Base-by-base conservation (phyloP, 768 basidiomycete genomes). In the Cyclocybe cylindracea region DNA sequence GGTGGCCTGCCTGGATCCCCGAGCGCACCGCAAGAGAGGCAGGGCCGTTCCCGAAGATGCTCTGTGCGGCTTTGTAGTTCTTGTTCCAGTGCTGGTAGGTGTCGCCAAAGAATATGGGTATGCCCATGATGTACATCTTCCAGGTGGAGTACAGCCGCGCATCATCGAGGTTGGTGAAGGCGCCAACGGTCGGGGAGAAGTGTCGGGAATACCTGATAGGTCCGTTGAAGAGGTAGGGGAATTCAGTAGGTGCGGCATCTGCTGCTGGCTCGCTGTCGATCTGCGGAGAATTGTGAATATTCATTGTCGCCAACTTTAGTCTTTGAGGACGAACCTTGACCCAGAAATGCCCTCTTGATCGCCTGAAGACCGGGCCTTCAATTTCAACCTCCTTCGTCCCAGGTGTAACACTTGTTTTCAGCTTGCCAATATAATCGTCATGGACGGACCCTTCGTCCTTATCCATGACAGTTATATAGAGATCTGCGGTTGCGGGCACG, bases 141-240 rank as follows among this genome's bases (percentile, higher is more conserved):
- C 90, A 91, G 1, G 89, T 91, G 35, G 86, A 84, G 62, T 90
- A 91, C 18, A 89, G 71, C 0, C 86, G 80, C 0, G 72, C 75
- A 54, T 83, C 80, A 60, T 83, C 78, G 47, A 85, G 65, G 53
- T 82, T 80, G 13, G 87, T 85, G 32, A 90, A 67, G 4, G 48
- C 49, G 13, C 89, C 89, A 39, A 88, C 76, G 0, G 83, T 84
- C 0, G 87, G 88, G 3, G 87, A 89, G 66, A 72, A 81, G 61
- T 91, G 88, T 4, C 79, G 73, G 10, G 88, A 84, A 66, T 76
- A 91, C 44, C 85, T 85, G 48, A 87, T 74, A 29, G 88, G 89
- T 0, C 89, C 88, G 56, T 86, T 81, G 67, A 90, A 91, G 48
- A 76, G 73, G 68, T 89, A 91, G 6, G 82, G 80, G 41, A 72